These are phyloP conservation scores for Dothidotthia symphoricarpi DNA, from an alignment of 2,329 filamentous ascomycete genomes.

Conservation along the genomic window DNA sequence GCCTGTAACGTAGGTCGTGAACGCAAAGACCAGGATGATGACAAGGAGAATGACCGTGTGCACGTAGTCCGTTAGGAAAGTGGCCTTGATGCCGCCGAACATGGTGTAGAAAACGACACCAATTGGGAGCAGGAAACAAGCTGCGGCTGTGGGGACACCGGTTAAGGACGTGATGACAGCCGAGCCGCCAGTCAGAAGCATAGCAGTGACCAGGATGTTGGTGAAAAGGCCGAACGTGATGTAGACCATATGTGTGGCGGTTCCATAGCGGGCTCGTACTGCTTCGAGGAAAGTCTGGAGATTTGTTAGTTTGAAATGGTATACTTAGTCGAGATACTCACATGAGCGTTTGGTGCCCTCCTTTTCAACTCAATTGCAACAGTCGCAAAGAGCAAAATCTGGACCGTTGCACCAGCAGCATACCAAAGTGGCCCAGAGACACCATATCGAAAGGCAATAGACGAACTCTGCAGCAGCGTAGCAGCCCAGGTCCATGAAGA, in stretches of 20 bases:
- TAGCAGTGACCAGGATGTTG: slow-evolving; percentile 81
- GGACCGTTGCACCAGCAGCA: slow-evolving; percentile 33
- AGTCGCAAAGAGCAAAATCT: slow-evolving; percentile 33
- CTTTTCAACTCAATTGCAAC: slow-evolving; percentile 36
- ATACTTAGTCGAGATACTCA: slow-evolving; percentile 7
- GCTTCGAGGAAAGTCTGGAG: slow-evolving; percentile 78
- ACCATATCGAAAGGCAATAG: slow-evolving; percentile 38
- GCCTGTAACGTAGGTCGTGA: slow-evolving; percentile 76
- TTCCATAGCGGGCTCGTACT: slow-evolving; percentile 78
- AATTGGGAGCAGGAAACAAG: slow-evolving; percentile 77
- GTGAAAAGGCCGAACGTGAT: slow-evolving; percentile 79
- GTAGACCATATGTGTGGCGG: slow-evolving; percentile 70
- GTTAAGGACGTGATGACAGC: slow-evolving; percentile 57
- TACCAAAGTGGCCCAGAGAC: slow-evolving; percentile 38
- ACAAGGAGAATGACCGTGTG: slow-evolving; percentile 82
- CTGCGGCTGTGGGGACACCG: slow-evolving; percentile 73
- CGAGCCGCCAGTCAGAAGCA: slow-evolving; percentile 81
- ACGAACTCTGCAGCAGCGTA: slow-evolving; percentile 31
- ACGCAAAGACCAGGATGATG: slow-evolving; percentile 80
- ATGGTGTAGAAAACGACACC: slow-evolving; percentile 79
- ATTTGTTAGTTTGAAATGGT: slow-evolving; percentile 7
- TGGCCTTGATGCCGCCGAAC: slow-evolving; percentile 68
- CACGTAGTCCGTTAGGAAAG: slow-evolving; percentile 74
- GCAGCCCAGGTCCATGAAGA: slow-evolving; percentile 35
- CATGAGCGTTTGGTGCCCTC: slow-evolving; percentile 34